Base-by-base conservation (phyloP, 1,139 yeast genomes). In the Meyerozyma athensensis region DNA sequence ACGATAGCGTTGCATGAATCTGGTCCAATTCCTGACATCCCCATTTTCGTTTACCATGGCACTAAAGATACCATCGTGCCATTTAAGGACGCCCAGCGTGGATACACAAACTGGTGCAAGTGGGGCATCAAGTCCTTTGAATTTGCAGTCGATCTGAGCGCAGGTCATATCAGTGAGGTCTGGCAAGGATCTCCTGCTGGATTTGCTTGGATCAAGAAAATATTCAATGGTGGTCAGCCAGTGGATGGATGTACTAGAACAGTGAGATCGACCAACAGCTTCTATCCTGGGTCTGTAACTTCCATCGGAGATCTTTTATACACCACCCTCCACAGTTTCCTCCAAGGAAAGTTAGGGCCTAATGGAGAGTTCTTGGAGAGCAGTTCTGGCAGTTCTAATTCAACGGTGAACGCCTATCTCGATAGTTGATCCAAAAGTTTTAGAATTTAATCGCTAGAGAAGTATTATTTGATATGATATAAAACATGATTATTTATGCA, bases 231-330 rank as follows among this genome's bases (percentile, higher is more conserved):
- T n/a, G 43, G 33, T 5, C 22, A 36, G 4, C 49, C 64, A 3
- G 58, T 60, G 10, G 22, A 47, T n/a, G 68, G 69, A 2, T 63
- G 68, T 40, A 36, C 42, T 21, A 28, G 43, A 14, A 52, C 54
- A 1, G 43, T 37, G 7, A 44, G 66, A 39, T 10, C 47, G 8
- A 43, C 51, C 5, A 63, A 63, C 36, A 44, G 57, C 12, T 37
- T 49, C 4, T 60, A 55, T 36, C 64, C 64, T 1, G 59, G 58
- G 1, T 16, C 26, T 9, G 20, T 17, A 13, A 16, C 19, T n/a
- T 16, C 32, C 8, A 3, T 28, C 12, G 32, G 32, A 7, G 20
- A 28, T 9, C 8, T 28, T 28, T 5, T 28, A 7, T 4, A 10
- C 5, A 12, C 19, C 12, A 20, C 18, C n/a, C 7, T 28, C 8